These are phyloP conservation scores for Apiospora koreana DNA, from an alignment of 2,329 filamentous ascomycete species.

Conservation along the genomic window DNA sequence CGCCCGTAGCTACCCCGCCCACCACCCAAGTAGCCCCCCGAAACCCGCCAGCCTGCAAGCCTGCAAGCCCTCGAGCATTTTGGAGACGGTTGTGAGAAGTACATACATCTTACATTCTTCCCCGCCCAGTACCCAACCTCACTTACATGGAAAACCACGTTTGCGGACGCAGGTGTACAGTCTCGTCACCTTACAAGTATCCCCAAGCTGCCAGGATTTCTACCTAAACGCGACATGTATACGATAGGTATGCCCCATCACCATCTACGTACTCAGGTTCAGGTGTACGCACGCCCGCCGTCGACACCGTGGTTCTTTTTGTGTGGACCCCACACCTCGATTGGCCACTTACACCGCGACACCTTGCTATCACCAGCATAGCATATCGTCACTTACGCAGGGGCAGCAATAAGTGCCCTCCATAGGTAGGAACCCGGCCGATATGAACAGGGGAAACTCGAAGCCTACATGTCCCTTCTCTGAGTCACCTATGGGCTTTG, in stretches of 20 bases:
- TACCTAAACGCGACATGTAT: neutral
- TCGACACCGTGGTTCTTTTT: neutral
- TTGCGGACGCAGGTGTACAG: too few species aligned
- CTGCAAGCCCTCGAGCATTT: too few species aligned
- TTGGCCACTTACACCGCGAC: constrained; percentile 9
- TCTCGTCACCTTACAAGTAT: neutral
- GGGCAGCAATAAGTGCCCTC: neutral
- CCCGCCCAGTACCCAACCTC: too few species aligned
- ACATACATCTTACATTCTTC: too few species aligned
- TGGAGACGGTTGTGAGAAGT: too few species aligned
- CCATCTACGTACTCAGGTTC: neutral
- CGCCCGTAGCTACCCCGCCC: too few species aligned
- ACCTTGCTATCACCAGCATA: constrained; percentile 7
- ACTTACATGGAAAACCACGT: too few species aligned
- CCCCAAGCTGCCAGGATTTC: neutral
- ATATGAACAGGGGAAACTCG: neutral
- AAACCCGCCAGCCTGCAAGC: too few species aligned
- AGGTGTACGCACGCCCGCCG: neutral
- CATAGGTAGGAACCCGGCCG: constrained; percentile 7
- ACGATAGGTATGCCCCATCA: neutral
- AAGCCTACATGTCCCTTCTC: neutral
- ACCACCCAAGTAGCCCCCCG: too few species aligned
- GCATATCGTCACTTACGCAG: constrained; percentile 4
- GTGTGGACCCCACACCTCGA: neutral
- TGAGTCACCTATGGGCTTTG: neutral